Evolutionary conservation across 2,329 filamentous ascomycete species (phyloP).

Genomic region (Phialophora macrospora): DNA sequence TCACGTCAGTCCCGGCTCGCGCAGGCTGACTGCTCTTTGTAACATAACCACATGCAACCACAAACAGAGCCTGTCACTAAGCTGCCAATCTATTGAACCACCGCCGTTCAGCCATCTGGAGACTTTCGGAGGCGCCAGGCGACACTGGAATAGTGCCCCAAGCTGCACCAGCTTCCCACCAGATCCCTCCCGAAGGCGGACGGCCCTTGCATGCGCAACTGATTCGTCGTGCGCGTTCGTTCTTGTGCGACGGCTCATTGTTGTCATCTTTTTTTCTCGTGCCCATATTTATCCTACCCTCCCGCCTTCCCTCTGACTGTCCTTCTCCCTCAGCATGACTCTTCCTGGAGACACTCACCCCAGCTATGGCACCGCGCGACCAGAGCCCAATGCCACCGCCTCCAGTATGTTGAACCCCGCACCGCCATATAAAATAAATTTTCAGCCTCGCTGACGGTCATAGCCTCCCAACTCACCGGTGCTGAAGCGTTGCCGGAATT

Average conservation of each 20-base stretch:
- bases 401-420: slow-evolving; percentile 33
- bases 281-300: slow-evolving; percentile 35
- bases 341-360: slow-evolving; percentile 26
- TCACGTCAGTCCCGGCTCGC: slow-evolving; percentile 32
- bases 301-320: slow-evolving; percentile 24
- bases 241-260: slow-evolving; percentile 36
- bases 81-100: slow-evolving; percentile 10
- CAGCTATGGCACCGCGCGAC: slow-evolving; percentile 39
- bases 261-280: slow-evolving; percentile 37
- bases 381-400: slow-evolving; percentile 40
- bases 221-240: slow-evolving; percentile 35
- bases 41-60: slow-evolving; percentile 34
- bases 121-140: slow-evolving; percentile 27
- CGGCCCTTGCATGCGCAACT: slow-evolving; percentile 36
- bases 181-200: slow-evolving; percentile 33
- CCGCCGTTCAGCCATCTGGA: slow-evolving; percentile 21
- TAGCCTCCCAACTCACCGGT: slow-evolving; percentile 41
- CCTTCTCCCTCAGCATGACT: slow-evolving; percentile 36
- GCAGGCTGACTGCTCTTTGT: slow-evolving; percentile 33
- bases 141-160: slow-evolving; percentile 32
- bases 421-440: slow-evolving; percentile 3
- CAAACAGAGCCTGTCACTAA: slow-evolving; percentile 17
- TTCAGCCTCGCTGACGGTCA: slow-evolving; percentile 27
- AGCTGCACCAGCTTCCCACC: slow-evolving; percentile 33
- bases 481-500: slow-evolving; percentile 36